Evolutionary conservation across 2,329 filamentous ascomycete genomes (phyloP).

Genomic region (Geosmithia morbida): DNA sequence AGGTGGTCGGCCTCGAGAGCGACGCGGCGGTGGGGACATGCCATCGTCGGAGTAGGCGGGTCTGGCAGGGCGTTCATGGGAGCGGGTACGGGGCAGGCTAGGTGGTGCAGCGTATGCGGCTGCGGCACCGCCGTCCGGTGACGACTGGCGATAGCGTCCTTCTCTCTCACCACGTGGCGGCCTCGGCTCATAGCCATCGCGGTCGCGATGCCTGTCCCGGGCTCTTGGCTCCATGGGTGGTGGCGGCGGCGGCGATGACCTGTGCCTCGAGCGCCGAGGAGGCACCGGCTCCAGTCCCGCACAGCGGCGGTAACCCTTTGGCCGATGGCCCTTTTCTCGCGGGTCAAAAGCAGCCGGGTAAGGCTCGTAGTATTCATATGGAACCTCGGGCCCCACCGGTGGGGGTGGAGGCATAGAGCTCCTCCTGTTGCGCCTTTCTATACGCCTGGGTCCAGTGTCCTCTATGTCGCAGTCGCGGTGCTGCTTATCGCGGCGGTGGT

Average conservation of each 20-base stretch:
- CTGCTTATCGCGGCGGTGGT: neutral
- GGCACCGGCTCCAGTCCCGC: neutral
- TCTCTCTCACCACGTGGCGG: neutral
- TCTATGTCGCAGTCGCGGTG: neutral
- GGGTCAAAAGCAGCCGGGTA: neutral
- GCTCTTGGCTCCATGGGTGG: neutral
- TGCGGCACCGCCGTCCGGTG: neutral
- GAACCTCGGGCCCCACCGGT: neutral
- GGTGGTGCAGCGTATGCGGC: neutral
- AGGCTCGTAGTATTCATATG: neutral
- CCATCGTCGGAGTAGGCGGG: neutral
- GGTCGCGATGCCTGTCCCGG: neutral
- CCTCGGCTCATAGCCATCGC: neutral
- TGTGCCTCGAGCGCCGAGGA: neutral
- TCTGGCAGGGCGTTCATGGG: conserved; percentile 10
- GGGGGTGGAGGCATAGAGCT: conserved; percentile 1
- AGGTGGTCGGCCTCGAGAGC: conserved; percentile 9
- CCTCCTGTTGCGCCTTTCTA: neutral
- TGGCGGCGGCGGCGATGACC: neutral
- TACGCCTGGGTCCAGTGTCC: neutral
- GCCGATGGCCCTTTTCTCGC: neutral
- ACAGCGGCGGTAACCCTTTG: neutral
- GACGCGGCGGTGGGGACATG: conserved; percentile 1
- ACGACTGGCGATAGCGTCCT: neutral
- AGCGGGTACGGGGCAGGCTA: conserved; percentile 2